Conservation (phyloP, 1,284 basidiomycete genomes). For the Puccinia horiana region DNA sequence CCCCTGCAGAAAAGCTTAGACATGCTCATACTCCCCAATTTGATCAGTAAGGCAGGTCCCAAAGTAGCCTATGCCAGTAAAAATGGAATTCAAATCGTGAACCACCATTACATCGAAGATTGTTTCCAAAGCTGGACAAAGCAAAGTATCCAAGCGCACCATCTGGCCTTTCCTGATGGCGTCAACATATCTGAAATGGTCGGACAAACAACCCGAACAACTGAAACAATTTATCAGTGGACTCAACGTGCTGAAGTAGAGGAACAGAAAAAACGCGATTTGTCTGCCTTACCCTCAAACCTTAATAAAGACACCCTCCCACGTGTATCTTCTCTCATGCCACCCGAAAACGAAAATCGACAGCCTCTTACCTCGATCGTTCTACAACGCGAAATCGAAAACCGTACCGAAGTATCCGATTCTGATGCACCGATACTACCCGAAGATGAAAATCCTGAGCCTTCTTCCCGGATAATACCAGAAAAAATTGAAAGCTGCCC, state of each 20-base stretch:
- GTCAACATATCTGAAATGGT: slow-evolving; percentile 5
- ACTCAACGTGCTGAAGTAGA: not conserved
- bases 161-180: slow-evolving; percentile 26
- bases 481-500: not conserved
- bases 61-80: slow-evolving; percentile 34
- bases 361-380: not conserved
- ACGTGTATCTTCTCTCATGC: not conserved
- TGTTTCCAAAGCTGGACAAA: slow-evolving; percentile 44
- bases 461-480: not conserved
- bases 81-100: slow-evolving; percentile 37
- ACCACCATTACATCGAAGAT: slow-evolving; percentile 44
- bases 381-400: not conserved
- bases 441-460: slow-evolving; percentile 2
- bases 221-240: slow-evolving; percentile 19
- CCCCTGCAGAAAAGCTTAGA: not conserved
- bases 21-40: not conserved
- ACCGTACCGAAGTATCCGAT: not conserved
- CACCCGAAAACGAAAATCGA: not conserved
- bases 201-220: not conserved
- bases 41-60: slow-evolving; percentile 31
- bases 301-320: not conserved
- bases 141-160: slow-evolving; percentile 6
- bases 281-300: slow-evolving; percentile 4
- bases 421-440: not conserved
- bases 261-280: not conserved